Base-by-base conservation (phyloP, 257 asterid species). In the Nemophila menziesii region DNA sequence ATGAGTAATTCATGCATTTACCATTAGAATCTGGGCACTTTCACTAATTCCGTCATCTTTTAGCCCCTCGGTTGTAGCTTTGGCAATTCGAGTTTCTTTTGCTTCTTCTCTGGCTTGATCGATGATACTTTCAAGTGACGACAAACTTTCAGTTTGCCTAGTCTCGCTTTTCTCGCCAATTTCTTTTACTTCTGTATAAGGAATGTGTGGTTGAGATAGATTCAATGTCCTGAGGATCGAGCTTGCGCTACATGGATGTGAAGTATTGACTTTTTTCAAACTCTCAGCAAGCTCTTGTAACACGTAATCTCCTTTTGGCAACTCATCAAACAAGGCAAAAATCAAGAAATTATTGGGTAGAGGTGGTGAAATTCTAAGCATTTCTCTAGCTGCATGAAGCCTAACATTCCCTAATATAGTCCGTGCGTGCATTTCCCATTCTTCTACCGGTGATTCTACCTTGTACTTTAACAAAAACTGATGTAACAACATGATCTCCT, bases 331-430 rank as follows among this genome's bases (percentile, higher is more conserved):
- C 68, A 87, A 60, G 0, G 77, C 63, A 26, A 87, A 80, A 13
- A 83, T 83, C 29, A 83, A 22, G 42, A 83, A 87, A 56, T 69
- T 71, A 20, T 71, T 63, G 11, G 95, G 93, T 8, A 56, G 54
- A 0, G 97, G 97, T 12, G 97, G 97, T 0, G 92, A 66, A 44
- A 87, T 80, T 41, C 93, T 71, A 14, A 83, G 92, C 93, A 87
- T 71, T 48, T 87, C 97, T 58, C 97, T 62, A n/a, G 93, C 90
- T 13, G 95, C 93, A 44, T 87, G 97, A 55, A 83, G 95, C 54
- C 95, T 72, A 45, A 80, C 56, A 49, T 78, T 78, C 39, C 97
- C 97, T 56, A 83, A 36, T 46, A 83, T 66, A 4, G 82, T 71
- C 62, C 93, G 78, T 0, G 93, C 74, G 5, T 87, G 95, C 74